Evolutionary conservation across 202 grass and related monocot genomes (phyloP), one percentile per base, ranked within the genome.

Genomic region (Setaria viridis): DNA sequence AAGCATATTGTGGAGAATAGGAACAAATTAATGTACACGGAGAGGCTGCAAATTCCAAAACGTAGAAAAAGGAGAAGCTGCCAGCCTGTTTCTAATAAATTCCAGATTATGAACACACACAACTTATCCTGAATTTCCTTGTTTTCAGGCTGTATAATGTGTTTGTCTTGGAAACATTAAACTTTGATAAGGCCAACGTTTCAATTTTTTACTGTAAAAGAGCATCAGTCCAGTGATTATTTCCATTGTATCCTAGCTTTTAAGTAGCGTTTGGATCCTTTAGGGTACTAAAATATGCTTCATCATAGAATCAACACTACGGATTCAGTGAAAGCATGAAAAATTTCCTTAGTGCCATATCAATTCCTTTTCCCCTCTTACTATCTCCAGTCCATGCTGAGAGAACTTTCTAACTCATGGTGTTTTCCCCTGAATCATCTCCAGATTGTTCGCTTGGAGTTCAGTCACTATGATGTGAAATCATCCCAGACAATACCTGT

Each of bases 361-460:
- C 67, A 35, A 32, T 67, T 32, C 34, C 15, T 25, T 55, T 7
- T 5, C 4, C 50, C 17, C 49, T 47, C 25, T 25, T 25, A 25
- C 25, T 25, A 25, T 45, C 8, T 68, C 57, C 76, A 55, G 17
- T 30, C 9, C 16, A 14, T 60, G 39, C 37, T 60, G 53, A 34
- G 13, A 34, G 14, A 82, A 60, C 11, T 33, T 68, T 58, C 10
- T 8, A 34, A 82, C 8, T 60, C 68, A 46, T 70, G 14, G 25
- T 41, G 0, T 46, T 15, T 15, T 77, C 70, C 58, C 60, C 53
- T 43, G 48, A 68, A 83, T 77, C 47, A 39, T 75, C 33, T 75
- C 55, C 78, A 98, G 95, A 98, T 98, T 70, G 85, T 98, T 86
- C 87, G 86, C 37, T 85, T 98, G 82, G 93, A 98, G 85, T 98